Base-by-base conservation (phyloP, 768 basidiomycete species). In the Amanita phalloides region DNA sequence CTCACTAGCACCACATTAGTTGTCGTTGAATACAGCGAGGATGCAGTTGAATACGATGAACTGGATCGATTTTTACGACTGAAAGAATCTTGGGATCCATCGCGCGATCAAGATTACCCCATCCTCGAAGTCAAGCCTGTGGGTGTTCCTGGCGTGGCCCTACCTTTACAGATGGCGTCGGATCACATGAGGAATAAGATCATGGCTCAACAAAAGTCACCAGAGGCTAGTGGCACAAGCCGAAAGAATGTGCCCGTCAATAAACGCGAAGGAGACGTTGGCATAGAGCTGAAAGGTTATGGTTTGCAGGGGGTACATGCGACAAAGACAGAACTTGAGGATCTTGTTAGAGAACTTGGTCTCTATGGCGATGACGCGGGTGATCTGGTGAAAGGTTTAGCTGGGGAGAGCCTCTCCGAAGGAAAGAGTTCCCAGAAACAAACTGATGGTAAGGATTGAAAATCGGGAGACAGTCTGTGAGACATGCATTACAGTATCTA, bases 121-220 rank as follows among this genome's bases (percentile, higher is more conserved):
- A 64, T 73, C 2, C 81, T 77, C 4, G 68, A 66, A 25, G 75
- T 67, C 0, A 75, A 78, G 56, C 81, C 86, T 9, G 75, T 90
- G 47, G 90, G 89, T 50, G 86, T 92, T 5, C 87, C 90, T 2
- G 90, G 90, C 3, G 90, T 86, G 0, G 70, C 77, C 26, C 71
- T 80, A 6, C 86, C 89, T 8, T 68, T 81, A 6, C 79, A 90
- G 61, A 90, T 90, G 84, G 85, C 83, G 6, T 84, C 86, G n/a
- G 78, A 84, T 37, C 83, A 74, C 45, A 72, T 90, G 58, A 80
- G 71, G 59, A 74, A 71, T 51, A 76, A 78, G 59, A 70, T 79
- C 44, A 71, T 80, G 37, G 73, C 78, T 46, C 59, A 62, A n/a
- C 53, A 51, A 17, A 56, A 58, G 38, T 63, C 69, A 38, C 63